A percentile compares a stretch with the other conserved stretches of the same genome.
Conservation (phyloP, 116 monocot genomes). For the Phalaenopsis hybrid region DNA sequence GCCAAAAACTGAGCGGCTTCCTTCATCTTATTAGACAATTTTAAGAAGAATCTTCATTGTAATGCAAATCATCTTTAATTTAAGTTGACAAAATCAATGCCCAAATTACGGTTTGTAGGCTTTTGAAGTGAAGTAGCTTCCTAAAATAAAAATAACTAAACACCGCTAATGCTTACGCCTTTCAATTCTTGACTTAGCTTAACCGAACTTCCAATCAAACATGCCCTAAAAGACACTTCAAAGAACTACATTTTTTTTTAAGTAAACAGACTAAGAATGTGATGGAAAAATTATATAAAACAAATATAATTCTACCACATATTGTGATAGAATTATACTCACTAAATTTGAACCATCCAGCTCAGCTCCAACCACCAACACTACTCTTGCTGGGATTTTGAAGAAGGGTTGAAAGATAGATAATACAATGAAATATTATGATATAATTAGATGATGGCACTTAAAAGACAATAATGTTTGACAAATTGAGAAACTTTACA, state of each 20-base stretch:
- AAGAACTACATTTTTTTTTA: background rate
- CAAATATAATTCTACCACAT: background rate
- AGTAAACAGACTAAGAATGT: background rate
- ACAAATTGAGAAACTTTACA: no score
- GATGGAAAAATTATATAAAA: background rate
- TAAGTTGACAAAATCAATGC: background rate
- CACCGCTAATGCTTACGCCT: no score
- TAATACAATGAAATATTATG: no score
- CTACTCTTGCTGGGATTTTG: background rate
- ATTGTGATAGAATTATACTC: background rate
- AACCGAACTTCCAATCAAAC: no score
- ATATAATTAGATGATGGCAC: no score
- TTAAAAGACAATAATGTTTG: no score
- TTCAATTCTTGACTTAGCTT: no score
- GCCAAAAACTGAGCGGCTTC: background rate
- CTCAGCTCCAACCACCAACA: background rate
- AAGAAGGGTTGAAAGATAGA: no score
- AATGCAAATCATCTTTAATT: background rate
- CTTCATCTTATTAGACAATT: no score
- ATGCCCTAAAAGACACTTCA: background rate
- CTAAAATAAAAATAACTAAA: no score
- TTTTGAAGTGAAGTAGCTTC: no score
- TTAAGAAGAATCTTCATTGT: background rate
- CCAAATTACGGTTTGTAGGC: no score
- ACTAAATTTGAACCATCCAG: background rate